Evolutionary conservation across 371 early-diverging fungal genomes (phyloP), one percentile per base, ranked within the genome.

Genomic region (Mucor lusitanicus): DNA sequence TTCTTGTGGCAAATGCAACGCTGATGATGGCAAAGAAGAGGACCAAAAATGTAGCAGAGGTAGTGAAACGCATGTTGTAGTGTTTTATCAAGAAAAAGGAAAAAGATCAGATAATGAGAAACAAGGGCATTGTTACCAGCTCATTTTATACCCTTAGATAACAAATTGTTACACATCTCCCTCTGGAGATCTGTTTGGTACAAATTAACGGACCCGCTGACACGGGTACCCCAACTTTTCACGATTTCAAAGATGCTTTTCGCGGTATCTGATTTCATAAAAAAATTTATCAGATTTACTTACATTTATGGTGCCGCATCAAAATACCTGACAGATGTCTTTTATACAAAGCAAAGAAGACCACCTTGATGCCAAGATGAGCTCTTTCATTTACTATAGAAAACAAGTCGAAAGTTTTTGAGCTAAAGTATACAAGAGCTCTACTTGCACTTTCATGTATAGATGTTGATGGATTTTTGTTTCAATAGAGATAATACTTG

Each of bases 201-300:
- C 46, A 19, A 6, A 23, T 48, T 63, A 53, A 21, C 25, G 50
- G n/a, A 54, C 25, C 63, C 63, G 63, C 53, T 35, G 63, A 63
- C 54, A 53, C 54, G 63, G 63, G 63, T 54, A 50, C 33, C 62
- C 46, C 48, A 32, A 50, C 53, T 53, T 62, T 62, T 62, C 12
- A 25, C 13, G 19, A n/a, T 3, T 30, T 13, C n/a, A n/a, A 27
- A 30, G n/a, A 15, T 44, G 17, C 28, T n/a, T 59, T 21, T 42
- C 48, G 62, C 61, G 60, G 60, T 60, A 60, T 60, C 60, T 44
- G 60, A 60, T 60, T 50, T 9, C 19, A 48, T 21, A n/a, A 33
- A 21, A 40, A 59, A 40, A 42, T 61, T 60, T 60, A 54, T 54
- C 54, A 54, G 54, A 28, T 54, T 54, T 23, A 48, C 7, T 8